A percentile compares a stretch with the other conserved stretches of the same genome.
Conservation (phyloP, 1,284 basidiomycete genomes). For the Cutaneotrichosporon dermatis region DNA sequence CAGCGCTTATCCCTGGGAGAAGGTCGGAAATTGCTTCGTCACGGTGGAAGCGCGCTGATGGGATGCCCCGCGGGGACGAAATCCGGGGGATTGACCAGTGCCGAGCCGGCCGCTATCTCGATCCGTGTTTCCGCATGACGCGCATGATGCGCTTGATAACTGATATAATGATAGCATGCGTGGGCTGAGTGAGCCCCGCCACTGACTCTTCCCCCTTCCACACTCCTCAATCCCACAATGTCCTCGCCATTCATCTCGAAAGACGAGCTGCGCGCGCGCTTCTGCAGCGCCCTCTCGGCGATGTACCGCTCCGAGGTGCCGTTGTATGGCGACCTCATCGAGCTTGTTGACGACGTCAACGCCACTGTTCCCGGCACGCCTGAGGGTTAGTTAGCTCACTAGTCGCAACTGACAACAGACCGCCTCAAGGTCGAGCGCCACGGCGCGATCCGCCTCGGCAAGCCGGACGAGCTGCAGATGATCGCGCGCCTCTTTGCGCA, state of each 20-base stretch:
- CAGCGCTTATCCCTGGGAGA: no score
- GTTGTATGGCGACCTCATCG: conserved; percentile 48
- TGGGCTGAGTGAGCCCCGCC: not conserved
- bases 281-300: conserved; percentile 42
- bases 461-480: conserved; percentile 40
- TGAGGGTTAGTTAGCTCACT: conserved; percentile 7
- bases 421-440: conserved; percentile 49
- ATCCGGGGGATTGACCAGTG: no score
- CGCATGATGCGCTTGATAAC: not conserved
- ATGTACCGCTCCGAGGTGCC: conserved; percentile 51
- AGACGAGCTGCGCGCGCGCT: conserved; percentile 43
- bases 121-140: no score
- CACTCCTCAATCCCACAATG: not conserved
- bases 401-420: conserved; percentile 23
- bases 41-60: no score
- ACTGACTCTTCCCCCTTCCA: not conserved
- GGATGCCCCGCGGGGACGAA: no score
- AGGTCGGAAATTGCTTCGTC: no score
- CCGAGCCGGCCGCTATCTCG: no score
- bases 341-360: conserved; percentile 48
- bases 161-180: not conserved
- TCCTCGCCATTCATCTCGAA: conserved; percentile 9
- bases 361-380: conserved; percentile 8
- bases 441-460: conserved; percentile 51
- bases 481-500: conserved; percentile 46